phyloP scores from a whole-genome alignment of 2,329 filamentous ascomycete genomes.

The Chaetomiaceae sp. region DNA sequence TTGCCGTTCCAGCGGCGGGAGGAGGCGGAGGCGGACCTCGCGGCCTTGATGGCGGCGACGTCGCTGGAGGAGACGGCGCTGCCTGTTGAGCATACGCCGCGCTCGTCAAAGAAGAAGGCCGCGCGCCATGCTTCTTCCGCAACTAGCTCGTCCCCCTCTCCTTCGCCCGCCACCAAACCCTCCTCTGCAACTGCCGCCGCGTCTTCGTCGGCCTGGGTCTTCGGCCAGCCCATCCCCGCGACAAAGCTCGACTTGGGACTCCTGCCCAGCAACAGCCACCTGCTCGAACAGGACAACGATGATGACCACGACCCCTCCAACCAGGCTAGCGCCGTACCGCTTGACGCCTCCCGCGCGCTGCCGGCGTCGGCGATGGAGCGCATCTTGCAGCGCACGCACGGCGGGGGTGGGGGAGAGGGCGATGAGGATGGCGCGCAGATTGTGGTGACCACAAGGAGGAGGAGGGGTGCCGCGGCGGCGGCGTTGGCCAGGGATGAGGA shows the following conservation, averaged over 20 bases:
- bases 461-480: constrained; percentile 50
- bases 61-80: constrained; percentile 36
- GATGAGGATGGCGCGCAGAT: constrained; percentile 65
- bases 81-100: constrained; percentile 23
- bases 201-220: constrained; percentile 45
- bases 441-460: constrained; percentile 71
- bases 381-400: constrained; percentile 49
- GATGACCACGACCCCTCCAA: no score
- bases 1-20: constrained; percentile 17
- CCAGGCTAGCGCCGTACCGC: no score
- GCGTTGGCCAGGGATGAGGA: constrained; percentile 54
- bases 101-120: constrained; percentile 24
- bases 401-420: no score
- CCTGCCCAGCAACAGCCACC: constrained; percentile 32
- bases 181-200: no score
- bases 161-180: no score
- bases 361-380: constrained; percentile 60
- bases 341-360: constrained; percentile 53
- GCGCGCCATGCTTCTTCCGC: no score
- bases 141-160: no score
- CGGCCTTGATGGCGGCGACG: constrained; percentile 36
- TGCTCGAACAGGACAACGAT: constrained; percentile 46
- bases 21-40: constrained; percentile 23
- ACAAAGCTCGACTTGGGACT: constrained; percentile 51
- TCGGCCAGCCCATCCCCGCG: constrained; percentile 49